Evolutionary conservation across 2,329 filamentous ascomycete species (phyloP), one percentile per base, ranked within the genome.

Genomic region (Aspergillus sp.): DNA sequence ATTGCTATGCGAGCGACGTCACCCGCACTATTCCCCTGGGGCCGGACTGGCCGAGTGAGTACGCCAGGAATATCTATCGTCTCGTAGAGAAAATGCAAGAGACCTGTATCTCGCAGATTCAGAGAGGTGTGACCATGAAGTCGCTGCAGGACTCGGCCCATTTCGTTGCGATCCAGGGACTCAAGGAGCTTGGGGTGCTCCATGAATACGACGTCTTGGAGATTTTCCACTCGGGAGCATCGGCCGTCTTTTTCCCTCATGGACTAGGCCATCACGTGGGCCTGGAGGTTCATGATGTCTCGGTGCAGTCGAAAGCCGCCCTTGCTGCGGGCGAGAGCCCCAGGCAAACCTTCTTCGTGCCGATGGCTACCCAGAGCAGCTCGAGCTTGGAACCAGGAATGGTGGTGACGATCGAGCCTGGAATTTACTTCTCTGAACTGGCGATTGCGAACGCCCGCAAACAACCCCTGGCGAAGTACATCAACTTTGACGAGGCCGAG

Each of bases 51-150:
- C 69, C 71, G 17, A 86, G 82, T 50, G 74, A 81, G 45, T 86
- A 93, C 70, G 86, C 84, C 46, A 80, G 85, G 61, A 79, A 85
- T 58, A 88, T 95, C 56, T 96, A 96, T 75, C 82, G 88, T 58
- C 85, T 95, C 36, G 93, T 97, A 0, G 81, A 91, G 44, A 80
- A 85, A 63, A 97, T 97, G 92, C 92, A 97, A 72, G 80, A 84
- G 29, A 85, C 89, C 57, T 89, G 86, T 64, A 93, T 89, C 58
- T 80, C 76, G 3, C 79, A 85, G 61, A 82, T 96, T 59, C 88
- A 87, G 65, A 85, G 83, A 14, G 91, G 88, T 25, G 84, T 90
- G 1, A 66, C 82, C 20, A 97, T 91, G 88, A 88, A 96, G 46
- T 86, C 90, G 47, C 82, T 96, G 2, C 91, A 97, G 67, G 73